Base-by-base conservation (phyloP, 768 basidiomycete species). In the Cubamyces lactineus region DNA sequence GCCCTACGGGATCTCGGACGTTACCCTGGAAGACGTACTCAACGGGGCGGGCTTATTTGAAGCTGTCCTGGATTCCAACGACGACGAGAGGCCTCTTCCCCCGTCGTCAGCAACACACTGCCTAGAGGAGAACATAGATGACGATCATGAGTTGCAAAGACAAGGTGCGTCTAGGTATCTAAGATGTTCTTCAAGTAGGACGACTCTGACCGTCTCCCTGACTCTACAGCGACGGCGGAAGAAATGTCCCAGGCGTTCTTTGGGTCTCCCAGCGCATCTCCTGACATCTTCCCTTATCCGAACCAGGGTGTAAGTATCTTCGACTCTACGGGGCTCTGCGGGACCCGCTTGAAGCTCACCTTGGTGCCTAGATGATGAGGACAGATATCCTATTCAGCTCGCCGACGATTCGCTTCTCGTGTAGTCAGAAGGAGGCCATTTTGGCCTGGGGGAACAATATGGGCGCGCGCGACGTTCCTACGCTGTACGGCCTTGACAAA, bases 321-420 rank as follows among this genome's bases (percentile, higher is more conserved):
- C n/a, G n/a, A n/a, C n/a, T n/a, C n/a, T n/a, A n/a, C n/a, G n/a
- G n/a, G n/a, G n/a, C n/a, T n/a, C n/a, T n/a, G n/a, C n/a, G n/a
- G n/a, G n/a, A n/a, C n/a, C n/a, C n/a, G n/a, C n/a, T n/a, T n/a
- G n/a, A n/a, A n/a, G n/a, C n/a, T n/a, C n/a, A n/a, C n/a, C n/a
- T n/a, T n/a, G n/a, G n/a, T n/a, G n/a, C n/a, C n/a, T 50, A 75
- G 72, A 64, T 71, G 43, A 73, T 75, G 49, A 53, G 67, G 5
- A 75, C 69, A 0, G 66, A 72, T 28, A 51, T 76, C 11, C 62
- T 77, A 6, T 77, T 77, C 53, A 73, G 68, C 41, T 76, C 74
- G 1, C 68, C 74, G 0, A 53, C 55, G 15, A 62, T 76, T 0
- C 62, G 66, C 17, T 77, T 78, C 54, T 78, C 72, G 1, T 51